Evolutionary conservation across 768 basidiomycete species (phyloP).

Genomic region (Rhizopogon sp.): DNA sequence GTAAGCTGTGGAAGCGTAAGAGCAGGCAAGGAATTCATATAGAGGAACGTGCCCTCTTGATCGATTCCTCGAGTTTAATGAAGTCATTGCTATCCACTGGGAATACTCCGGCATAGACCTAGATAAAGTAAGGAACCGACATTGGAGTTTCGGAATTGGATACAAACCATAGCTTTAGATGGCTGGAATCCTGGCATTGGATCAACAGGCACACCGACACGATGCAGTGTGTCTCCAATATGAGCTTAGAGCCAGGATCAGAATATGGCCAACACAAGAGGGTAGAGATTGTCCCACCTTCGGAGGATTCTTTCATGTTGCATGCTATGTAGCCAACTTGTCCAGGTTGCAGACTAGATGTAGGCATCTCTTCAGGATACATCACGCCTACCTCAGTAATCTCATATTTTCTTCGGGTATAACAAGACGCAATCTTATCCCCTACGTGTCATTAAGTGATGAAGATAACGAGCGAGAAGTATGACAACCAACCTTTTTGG

Average conservation of each 20-base stretch:
- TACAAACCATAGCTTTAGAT: constrained; percentile 83
- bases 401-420: constrained; percentile 86
- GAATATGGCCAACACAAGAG: not conserved
- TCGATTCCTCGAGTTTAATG: constrained; percentile 91
- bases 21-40: constrained; percentile 3
- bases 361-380: constrained; percentile 84
- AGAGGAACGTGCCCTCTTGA: constrained; percentile 62
- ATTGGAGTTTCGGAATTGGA: not conserved
- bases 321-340: constrained; percentile 90
- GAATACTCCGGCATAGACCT: constrained; percentile 95
- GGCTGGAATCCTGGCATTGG: constrained; percentile 90
- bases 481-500: constrained; percentile 57
- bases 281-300: constrained; percentile 48
- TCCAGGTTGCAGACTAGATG: constrained; percentile 60
- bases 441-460: constrained; percentile 40
- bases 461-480: not conserved
- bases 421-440: constrained; percentile 82
- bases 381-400: constrained; percentile 85
- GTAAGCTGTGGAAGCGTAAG: constrained; percentile 49
- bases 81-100: constrained; percentile 92
- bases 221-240: constrained; percentile 91
- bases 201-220: constrained; percentile 64
- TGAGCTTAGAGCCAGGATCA: constrained; percentile 49
- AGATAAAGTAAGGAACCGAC: constrained; percentile 1
- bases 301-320: constrained; percentile 96